phyloP scores from a whole-genome alignment of 169 alveolate species.

The Plasmodium sp. region DNA sequence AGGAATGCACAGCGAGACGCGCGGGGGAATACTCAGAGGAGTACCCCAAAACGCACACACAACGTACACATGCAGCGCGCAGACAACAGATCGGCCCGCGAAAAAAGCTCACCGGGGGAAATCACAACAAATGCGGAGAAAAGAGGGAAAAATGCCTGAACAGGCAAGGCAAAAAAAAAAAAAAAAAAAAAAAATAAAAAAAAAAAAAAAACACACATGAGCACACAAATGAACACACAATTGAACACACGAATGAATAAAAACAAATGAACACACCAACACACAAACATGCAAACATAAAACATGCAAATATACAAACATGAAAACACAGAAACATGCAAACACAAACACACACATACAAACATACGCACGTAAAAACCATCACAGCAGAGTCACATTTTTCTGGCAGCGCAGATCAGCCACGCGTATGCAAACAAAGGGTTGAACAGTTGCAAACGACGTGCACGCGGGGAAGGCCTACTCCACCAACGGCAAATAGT shows the following conservation, averaged over 20 bases:
- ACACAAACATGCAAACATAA: not conserved
- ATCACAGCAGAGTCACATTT: not conserved
- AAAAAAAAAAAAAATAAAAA: not conserved
- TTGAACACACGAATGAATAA: not conserved
- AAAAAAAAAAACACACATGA: not conserved
- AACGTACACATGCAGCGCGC: not conserved
- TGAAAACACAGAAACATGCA: not conserved
- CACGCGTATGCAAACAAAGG: not conserved
- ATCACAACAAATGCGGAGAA: not conserved
- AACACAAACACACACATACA: not conserved
- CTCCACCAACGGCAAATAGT: not conserved
- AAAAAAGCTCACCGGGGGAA: not conserved
- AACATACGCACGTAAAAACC: not conserved
- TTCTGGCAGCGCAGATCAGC: not conserved
- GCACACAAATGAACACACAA: not conserved
- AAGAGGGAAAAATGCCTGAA: not conserved
- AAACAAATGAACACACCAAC: not conserved
- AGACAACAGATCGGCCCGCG: not conserved
- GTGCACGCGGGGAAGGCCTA: not conserved
- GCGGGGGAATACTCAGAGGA: no score
- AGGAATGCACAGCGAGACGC: no score
- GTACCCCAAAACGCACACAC: not conserved
- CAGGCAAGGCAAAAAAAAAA: not conserved
- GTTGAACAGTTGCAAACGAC: not conserved
- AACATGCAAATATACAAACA: no score